Conservation (phyloP, 1,284 basidiomycete species). For the Termitomyces sp. region DNA sequence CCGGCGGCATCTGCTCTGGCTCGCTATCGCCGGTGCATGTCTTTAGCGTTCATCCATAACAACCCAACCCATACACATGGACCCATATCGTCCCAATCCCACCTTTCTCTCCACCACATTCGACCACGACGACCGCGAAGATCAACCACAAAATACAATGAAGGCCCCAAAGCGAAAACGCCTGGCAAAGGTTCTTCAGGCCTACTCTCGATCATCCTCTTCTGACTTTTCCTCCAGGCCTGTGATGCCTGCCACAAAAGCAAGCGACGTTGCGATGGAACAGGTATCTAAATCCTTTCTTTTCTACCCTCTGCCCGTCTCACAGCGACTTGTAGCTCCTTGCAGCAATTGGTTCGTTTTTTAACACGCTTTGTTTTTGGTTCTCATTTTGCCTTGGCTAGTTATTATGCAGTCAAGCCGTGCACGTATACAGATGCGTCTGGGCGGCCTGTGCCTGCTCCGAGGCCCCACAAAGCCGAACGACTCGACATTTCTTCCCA, state of each 20-base stretch:
- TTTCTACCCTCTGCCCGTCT: conserved; percentile 7
- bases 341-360: conserved; percentile 69
- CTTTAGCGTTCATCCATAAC: conserved; percentile 20
- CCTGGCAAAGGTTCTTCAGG: conserved; percentile 55
- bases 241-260: conserved; percentile 81
- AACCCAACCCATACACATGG: conserved; percentile 24
- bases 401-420: conserved; percentile 74
- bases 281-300: conserved; percentile 43
- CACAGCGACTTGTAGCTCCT: conserved; percentile 44
- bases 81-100: conserved; percentile 19
- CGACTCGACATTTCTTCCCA: conserved; percentile 26
- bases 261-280: conserved; percentile 78
- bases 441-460: conserved; percentile 71
- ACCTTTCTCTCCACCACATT: conserved; percentile 22
- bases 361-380: conserved; percentile 7
- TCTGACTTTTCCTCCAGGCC: conserved; percentile 41
- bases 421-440: conserved; percentile 78
- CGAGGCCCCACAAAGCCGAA: conserved; percentile 40
- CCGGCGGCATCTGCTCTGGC: conserved; percentile 22
- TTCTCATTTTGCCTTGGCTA: conserved; percentile 24
- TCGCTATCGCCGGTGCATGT: conserved; percentile 23
- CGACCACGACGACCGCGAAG: conserved; percentile 29
- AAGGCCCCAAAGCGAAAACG: conserved; percentile 63
- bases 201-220: conserved; percentile 11
- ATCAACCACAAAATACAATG: conserved; percentile 29